A percentile compares a stretch with the other conserved stretches of the same genome.
These are phyloP conservation scores for Yamadazyma blattariae DNA, from an alignment of 1,139 yeast genomes.

Conservation along the genomic window DNA sequence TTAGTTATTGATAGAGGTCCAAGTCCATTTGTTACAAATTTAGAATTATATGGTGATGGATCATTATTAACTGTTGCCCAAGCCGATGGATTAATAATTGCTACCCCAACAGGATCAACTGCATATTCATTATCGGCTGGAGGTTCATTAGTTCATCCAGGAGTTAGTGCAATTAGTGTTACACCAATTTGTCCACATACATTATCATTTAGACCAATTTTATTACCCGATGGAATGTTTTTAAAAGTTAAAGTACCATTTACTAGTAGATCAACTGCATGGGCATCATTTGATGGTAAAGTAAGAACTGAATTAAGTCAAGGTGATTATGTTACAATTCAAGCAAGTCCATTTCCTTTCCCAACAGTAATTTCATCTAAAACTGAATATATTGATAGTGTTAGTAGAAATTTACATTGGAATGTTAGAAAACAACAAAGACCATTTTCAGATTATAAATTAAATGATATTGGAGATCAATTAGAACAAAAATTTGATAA, in stretches of 20 bases:
- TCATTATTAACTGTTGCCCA: slow-evolving; percentile 79
- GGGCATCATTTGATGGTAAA: slow-evolving; percentile 91
- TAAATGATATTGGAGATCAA: slow-evolving; percentile 14
- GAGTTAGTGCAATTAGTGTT: slow-evolving; percentile 82
- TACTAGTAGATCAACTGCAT: slow-evolving; percentile 72
- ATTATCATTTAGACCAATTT: slow-evolving; percentile 79
- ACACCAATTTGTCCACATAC: slow-evolving; percentile 95
- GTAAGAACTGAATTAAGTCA: slow-evolving; percentile 64
- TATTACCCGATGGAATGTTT: slow-evolving; percentile 82
- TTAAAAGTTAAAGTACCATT: slow-evolving; percentile 72
- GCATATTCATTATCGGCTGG: slow-evolving; percentile 90
- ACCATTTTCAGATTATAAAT: slow-evolving; percentile 44
- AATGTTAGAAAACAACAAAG: slow-evolving; percentile 80
- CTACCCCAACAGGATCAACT: slow-evolving; percentile 92
- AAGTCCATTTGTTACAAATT: slow-evolving; percentile 79
- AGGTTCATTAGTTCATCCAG: slow-evolving; percentile 86
- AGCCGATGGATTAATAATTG: slow-evolving; percentile 85
- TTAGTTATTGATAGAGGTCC: slow-evolving; percentile 87
- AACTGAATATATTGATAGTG: slow-evolving; percentile 80
- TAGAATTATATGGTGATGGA: slow-evolving; percentile 82
- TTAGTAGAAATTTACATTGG: slow-evolving; percentile 83
- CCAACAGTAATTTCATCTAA: slow-evolving; percentile 78
- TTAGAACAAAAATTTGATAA: slow-evolving; percentile 16
- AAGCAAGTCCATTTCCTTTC: slow-evolving; percentile 79
- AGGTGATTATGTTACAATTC: slow-evolving; percentile 76